These are phyloP conservation scores for Fusarium staphyleae DNA, from an alignment of 2,329 filamentous ascomycete genomes.

Conservation along the genomic window DNA sequence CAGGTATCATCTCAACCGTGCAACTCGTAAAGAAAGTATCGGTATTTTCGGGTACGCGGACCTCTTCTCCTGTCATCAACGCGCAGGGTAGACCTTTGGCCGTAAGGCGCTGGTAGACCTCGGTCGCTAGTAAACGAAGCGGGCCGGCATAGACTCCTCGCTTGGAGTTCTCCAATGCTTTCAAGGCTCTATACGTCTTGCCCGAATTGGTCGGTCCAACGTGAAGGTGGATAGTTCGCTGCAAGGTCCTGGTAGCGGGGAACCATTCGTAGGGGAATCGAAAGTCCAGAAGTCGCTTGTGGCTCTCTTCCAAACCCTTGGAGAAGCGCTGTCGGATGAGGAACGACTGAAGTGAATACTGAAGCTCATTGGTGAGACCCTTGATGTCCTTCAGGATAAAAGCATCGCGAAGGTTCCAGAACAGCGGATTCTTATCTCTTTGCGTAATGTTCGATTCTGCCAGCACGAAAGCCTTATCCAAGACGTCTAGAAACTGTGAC, in stretches of 20 bases:
- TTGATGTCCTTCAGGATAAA: constrained; percentile 61
- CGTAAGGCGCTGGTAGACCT: constrained; percentile 88
- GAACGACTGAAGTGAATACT: constrained; percentile 73
- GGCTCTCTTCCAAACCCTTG: constrained; percentile 61
- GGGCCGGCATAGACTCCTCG: constrained; percentile 91
- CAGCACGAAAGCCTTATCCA: constrained; percentile 55
- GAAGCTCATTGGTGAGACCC: constrained; percentile 65
- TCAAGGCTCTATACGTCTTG: constrained; percentile 93
- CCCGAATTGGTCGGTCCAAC: constrained; percentile 98
- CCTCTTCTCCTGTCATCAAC: constrained; percentile 90
- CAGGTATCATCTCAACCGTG: constrained; percentile 86
- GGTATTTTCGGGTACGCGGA: constrained; percentile 68
- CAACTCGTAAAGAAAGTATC: constrained; percentile 76
- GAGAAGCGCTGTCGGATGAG: constrained; percentile 66
- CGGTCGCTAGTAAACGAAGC: constrained; percentile 85
- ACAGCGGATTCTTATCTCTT: constrained; percentile 59
- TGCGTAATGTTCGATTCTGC: constrained; percentile 50
- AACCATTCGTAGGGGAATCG: constrained; percentile 94
- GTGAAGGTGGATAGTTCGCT: constrained; percentile 87
- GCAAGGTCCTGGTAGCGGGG: constrained; percentile 78
- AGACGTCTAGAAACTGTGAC: constrained; percentile 53
- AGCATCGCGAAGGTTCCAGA: constrained; percentile 64
- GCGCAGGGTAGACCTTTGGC: constrained; percentile 80
- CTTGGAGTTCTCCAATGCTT: constrained; percentile 78
- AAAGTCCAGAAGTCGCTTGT: constrained; percentile 76